Percentiles rank a stretch among this genome's conserved stretches.
phyloP scores from a whole-genome alignment of 148 eudicot species.

The Diospyros kaki region DNA sequence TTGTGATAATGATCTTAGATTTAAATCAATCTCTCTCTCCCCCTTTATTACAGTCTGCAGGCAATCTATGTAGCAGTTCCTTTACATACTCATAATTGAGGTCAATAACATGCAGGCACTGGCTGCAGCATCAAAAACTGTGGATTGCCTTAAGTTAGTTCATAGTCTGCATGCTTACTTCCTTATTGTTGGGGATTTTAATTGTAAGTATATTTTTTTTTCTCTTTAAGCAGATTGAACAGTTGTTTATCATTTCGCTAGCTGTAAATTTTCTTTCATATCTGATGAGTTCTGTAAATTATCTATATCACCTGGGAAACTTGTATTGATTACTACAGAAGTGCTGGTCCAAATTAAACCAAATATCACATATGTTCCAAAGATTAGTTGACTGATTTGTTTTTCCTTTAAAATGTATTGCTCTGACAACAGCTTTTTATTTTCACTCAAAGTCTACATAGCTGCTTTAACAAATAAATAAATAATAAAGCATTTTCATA shows the following conservation, averaged over 20 bases:
- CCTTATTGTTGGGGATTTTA: slow-evolving; percentile 81
- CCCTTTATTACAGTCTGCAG: too few species aligned
- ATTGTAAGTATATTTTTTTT: slow-evolving; percentile 49
- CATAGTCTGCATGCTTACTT: slow-evolving; percentile 97
- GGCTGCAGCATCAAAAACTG: slow-evolving; percentile 98
- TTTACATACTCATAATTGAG: background rate
- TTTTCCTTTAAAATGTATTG: background rate
- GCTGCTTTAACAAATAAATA: background rate
- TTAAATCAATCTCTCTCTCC: too few species aligned
- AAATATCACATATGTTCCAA: background rate
- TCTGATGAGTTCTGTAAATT: background rate
- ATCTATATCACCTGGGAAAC: background rate
- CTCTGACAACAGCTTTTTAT: background rate
- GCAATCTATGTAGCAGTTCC: background rate
- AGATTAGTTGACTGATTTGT: background rate
- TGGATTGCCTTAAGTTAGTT: slow-evolving; percentile 75
- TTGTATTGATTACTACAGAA: background rate
- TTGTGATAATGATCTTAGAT: too few species aligned
- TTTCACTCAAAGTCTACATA: background rate
- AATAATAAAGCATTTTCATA: background rate
- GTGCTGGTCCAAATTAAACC: background rate
- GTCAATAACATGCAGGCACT: slow-evolving; percentile 61
- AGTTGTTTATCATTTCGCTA: background rate
- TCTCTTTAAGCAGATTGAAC: background rate
- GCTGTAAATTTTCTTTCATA: background rate